phyloP scores from a whole-genome alignment of 352 stramenopile genomes.

The Thalassiosira sp. region DNA sequence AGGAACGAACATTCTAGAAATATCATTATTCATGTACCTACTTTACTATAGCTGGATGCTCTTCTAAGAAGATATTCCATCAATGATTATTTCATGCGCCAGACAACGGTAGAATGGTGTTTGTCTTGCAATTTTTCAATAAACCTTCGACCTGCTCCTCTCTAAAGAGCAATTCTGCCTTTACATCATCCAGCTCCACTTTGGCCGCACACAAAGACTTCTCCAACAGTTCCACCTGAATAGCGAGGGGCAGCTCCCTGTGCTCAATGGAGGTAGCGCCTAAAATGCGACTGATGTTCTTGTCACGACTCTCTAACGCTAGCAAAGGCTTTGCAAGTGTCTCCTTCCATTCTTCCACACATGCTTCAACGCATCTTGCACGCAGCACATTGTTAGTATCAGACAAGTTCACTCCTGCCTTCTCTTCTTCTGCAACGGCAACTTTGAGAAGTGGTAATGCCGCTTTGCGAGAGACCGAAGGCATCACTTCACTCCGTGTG shows the following conservation, averaged over 20 bases:
- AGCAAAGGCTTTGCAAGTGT: conserved; percentile 53
- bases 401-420: conserved; percentile 33
- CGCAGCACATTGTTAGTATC: conserved; percentile 47
- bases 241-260: conserved; percentile 43
- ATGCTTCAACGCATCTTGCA: conserved; percentile 37
- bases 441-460: conserved; percentile 56
- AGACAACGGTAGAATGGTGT: not conserved
- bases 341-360: conserved; percentile 50
- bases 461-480: conserved; percentile 52
- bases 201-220: conserved; percentile 58
- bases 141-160: conserved; percentile 56
- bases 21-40: not conserved
- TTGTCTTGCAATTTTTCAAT: conserved; percentile 21
- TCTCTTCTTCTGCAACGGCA: conserved; percentile 44
- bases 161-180: conserved; percentile 46
- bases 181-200: conserved; percentile 60
- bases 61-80: conserved; percentile 2
- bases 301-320: conserved; percentile 45
- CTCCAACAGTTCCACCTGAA: conserved; percentile 60
- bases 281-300: conserved; percentile 55
- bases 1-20: too few relatives aligned
- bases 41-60: not conserved
- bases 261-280: conserved; percentile 47
- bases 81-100: not conserved
- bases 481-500: conserved; percentile 49